Percentiles rank a stretch among this genome's conserved stretches.
These are phyloP conservation scores for Emmonsiellopsis sp. DNA, from an alignment of 2,329 filamentous ascomycete species.

Conservation along the genomic window DNA sequence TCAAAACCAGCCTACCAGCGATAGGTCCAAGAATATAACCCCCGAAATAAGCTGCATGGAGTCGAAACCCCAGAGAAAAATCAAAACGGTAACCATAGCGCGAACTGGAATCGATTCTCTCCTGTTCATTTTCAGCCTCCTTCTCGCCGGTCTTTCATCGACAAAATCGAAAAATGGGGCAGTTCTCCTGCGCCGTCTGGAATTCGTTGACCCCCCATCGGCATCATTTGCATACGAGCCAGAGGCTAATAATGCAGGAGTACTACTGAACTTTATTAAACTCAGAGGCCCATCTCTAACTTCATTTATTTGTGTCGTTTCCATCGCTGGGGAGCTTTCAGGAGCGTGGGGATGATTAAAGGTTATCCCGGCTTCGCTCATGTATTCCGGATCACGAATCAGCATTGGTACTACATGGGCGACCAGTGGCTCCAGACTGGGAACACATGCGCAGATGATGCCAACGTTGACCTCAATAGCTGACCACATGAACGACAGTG, in stretches of 20 bases:
- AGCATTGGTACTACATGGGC: too few relatives aligned
- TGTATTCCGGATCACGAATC: too few relatives aligned
- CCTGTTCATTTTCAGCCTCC: conserved; percentile 49
- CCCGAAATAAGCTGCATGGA: too few relatives aligned
- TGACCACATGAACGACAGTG: too few relatives aligned
- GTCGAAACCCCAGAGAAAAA: conserved; percentile 79
- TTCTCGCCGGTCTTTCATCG: conserved; percentile 46
- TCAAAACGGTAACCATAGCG: conserved; percentile 64
- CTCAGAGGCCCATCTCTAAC: conserved; percentile 25
- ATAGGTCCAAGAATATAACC: too few relatives aligned
- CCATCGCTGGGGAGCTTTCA: neutral
- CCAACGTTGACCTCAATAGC: too few relatives aligned
- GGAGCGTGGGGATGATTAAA: too few relatives aligned
- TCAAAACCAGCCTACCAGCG: too few relatives aligned
- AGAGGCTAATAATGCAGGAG: conserved; percentile 25
- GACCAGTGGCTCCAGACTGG: too few relatives aligned
- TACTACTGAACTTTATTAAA: conserved; percentile 47
- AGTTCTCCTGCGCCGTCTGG: conserved; percentile 21
- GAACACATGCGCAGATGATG: too few relatives aligned
- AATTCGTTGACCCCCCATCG: conserved; percentile 6
- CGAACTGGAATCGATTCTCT: conserved; percentile 49
- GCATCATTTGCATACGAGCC: too few relatives aligned
- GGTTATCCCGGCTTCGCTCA: too few relatives aligned
- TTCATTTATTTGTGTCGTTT: conserved; percentile 9
- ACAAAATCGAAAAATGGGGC: conserved; percentile 55